phyloP scores from a whole-genome alignment of 1,284 basidiomycete species.

The Ceratobasidium sp. region DNA sequence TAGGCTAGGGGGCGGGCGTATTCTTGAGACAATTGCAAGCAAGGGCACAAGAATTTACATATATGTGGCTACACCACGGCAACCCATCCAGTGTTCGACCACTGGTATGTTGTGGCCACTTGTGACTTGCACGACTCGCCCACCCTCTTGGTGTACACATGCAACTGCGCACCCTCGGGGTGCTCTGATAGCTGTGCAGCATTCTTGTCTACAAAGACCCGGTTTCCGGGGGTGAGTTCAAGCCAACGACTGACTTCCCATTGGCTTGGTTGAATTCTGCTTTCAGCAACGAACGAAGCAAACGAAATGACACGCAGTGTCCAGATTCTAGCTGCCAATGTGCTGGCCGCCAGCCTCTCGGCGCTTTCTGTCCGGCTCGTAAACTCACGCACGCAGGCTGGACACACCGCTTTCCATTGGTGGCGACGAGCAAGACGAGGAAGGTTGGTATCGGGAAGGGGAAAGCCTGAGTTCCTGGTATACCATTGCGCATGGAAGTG shows the following conservation, averaged over 20 bases:
- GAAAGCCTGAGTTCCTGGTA: background rate
- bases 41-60: too few species aligned
- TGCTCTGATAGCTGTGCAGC: background rate
- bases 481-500: slow-evolving; percentile 8
- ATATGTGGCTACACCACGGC: background rate
- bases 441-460: background rate
- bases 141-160: background rate
- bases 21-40: too few species aligned
- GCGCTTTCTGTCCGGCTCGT: too few species aligned
- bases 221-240: background rate
- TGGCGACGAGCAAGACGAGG: background rate
- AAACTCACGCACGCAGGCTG: background rate
- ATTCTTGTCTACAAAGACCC: background rate
- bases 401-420: slow-evolving; percentile 2
- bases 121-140: background rate
- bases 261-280: background rate
- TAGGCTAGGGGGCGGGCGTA: too few species aligned
- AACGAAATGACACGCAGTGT: slow-evolving; percentile 10
- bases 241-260: slow-evolving; percentile 8
- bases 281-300: slow-evolving; percentile 10
- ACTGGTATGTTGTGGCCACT: background rate
- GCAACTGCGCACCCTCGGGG: background rate
- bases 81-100: background rate
- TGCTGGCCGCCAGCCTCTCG: slow-evolving; percentile 3
- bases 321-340: slow-evolving; percentile 10